Evolutionary conservation across 2,329 filamentous ascomycete genomes (phyloP).

Genomic region (Neonectria punicea): DNA sequence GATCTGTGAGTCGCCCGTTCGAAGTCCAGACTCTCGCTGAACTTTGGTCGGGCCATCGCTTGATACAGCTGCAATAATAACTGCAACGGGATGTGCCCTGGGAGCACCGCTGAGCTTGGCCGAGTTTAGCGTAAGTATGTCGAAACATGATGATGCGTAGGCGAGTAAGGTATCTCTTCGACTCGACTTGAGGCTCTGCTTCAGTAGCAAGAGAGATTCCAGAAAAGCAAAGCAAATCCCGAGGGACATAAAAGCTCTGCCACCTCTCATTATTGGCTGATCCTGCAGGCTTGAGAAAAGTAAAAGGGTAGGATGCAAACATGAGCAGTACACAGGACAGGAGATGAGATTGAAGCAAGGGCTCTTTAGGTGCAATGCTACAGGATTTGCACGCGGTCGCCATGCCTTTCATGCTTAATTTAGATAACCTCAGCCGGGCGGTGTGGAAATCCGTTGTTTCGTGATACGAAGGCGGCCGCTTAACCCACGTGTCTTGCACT

Average conservation of each 20-base stretch:
- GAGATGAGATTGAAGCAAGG: too few species aligned
- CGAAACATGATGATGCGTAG: slow-evolving; percentile 16
- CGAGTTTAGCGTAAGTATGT: neutral
- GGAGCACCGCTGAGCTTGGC: neutral
- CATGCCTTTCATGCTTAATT: too few species aligned
- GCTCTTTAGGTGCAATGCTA: too few species aligned
- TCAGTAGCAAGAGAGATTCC: neutral
- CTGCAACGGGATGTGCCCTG: neutral
- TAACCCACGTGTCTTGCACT: too few species aligned
- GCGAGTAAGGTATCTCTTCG: neutral
- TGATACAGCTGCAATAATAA: slow-evolving; percentile 10
- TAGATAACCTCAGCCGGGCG: too few species aligned
- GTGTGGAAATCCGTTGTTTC: too few species aligned
- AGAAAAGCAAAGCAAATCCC: slow-evolving; percentile 1
- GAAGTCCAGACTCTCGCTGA: neutral
- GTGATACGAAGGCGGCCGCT: too few species aligned
- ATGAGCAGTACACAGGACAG: too few species aligned
- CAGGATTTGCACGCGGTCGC: too few species aligned
- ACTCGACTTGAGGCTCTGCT: neutral
- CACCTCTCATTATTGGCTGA: neutral
- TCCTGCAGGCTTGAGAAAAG: neutral
- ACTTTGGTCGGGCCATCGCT: neutral
- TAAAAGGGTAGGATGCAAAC: too few species aligned
- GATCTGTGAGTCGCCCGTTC: slow-evolving; percentile 5
- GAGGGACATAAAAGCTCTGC: neutral